These are phyloP conservation scores for Jasminum sambac DNA, from an alignment of 257 asterid species.

Conservation along the genomic window DNA sequence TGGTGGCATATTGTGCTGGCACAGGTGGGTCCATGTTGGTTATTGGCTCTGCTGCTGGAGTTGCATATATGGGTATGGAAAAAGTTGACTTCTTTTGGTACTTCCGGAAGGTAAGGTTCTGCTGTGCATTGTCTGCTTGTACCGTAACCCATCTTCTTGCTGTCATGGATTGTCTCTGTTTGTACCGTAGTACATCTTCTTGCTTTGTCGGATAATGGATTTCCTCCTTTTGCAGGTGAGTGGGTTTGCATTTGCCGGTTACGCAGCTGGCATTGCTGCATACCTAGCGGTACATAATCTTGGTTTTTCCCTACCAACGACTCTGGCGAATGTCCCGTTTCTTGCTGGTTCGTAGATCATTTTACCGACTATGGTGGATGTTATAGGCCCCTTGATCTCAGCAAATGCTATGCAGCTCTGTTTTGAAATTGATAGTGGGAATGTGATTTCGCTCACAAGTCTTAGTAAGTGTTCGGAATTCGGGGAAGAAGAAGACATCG, in stretches of 20 bases:
- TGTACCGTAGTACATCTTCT: background rate
- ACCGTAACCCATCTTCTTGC: background rate
- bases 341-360: constrained; percentile 55
- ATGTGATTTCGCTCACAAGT: background rate
- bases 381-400: background rate
- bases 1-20: constrained; percentile 91
- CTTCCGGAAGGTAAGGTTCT: constrained; percentile 61
- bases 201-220: background rate
- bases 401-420: background rate
- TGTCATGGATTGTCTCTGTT: background rate
- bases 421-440: background rate
- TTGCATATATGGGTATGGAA: constrained; percentile 98
- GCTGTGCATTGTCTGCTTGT: background rate
- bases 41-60: constrained; percentile 97
- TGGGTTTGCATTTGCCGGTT: constrained; percentile 99
- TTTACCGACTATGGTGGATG: background rate
- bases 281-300: constrained; percentile 79
- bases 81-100: constrained; percentile 96
- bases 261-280: constrained; percentile 91
- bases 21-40: constrained; percentile 97
- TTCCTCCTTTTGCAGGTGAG: constrained; percentile 62
- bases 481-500: background rate
- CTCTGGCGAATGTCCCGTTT: constrained; percentile 76
- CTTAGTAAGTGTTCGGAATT: background rate
- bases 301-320: constrained; percentile 57